Evolutionary conservation across 73 alveolate genomes (phyloP), one percentile per base, ranked within the genome.

Genomic region (Diophrys sp.): DNA sequence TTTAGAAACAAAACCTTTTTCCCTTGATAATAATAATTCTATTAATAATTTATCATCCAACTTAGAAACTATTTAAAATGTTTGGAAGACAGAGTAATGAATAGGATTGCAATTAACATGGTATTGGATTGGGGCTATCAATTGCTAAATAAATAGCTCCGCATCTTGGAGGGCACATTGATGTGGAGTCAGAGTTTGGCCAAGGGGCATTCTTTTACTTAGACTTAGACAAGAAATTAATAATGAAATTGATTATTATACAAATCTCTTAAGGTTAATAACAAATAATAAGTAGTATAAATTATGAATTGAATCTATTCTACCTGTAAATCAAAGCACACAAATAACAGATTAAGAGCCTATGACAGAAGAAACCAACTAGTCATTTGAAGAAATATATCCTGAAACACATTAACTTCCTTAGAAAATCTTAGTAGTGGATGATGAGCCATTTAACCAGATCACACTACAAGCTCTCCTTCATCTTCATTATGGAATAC

Each of bases 41-140:
- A n/a, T n/a, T n/a, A n/a, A n/a, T n/a, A n/a, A n/a, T n/a, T n/a
- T n/a, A n/a, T n/a, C n/a, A n/a, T n/a, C n/a, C n/a, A n/a, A n/a
- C n/a, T n/a, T n/a, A n/a, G n/a, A n/a, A 44, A 18, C 62, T 44
- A 44, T 44, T 44, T 44, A 44, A 44, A 44, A 11, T 44, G 62
- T 44, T 44, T 44, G 62, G 62, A 44, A 44, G 62, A 44, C 62
- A 44, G 62, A 44, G 62, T 44, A 44, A 44, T 44, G 62, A 44
- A 18, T 44, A 11, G 18, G 62, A 44, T 11, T 44, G 18, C 5
- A 44, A 44, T 44, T 11, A 44, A 18, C 62, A 44, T 44, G 62
- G 62, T 11, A 44, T 44, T 44, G 62, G 62, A 11, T 44, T 44
- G 18, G 62, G 62, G 18, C 62, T 44, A 11, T 44, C 62, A 44